phyloP scores from a whole-genome alignment of 2,329 filamentous ascomycete species.

The Tolypocladium pustulatum region DNA sequence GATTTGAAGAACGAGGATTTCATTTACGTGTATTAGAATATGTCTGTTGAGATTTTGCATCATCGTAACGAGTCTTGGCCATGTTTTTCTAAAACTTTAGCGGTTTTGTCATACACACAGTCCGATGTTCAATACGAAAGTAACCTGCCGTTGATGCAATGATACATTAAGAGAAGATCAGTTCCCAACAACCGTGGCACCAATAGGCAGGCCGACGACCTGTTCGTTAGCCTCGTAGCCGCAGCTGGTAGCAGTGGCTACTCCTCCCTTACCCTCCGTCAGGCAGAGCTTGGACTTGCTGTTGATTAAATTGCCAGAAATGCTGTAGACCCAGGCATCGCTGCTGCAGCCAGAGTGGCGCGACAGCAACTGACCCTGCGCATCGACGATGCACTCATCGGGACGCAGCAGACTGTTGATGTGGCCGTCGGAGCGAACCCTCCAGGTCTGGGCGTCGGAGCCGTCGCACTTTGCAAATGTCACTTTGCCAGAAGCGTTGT shows the following conservation, averaged over 20 bases:
- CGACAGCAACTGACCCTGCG: conserved; percentile 7
- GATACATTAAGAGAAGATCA: too few species aligned
- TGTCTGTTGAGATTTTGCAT: neutral
- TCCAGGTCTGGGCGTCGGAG: conserved; percentile 31
- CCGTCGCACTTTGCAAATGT: conserved; percentile 26
- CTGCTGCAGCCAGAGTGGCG: conserved; percentile 8
- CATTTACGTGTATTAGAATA: conserved; percentile 38
- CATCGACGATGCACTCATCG: conserved; percentile 20
- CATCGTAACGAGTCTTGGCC: too few species aligned
- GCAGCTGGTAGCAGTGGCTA: conserved; percentile 19
- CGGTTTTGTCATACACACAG: too few species aligned
- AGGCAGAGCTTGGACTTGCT: conserved; percentile 22
- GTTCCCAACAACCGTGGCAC: conserved; percentile 10
- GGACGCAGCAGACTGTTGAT: conserved; percentile 25
- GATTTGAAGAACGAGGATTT: conserved; percentile 55
- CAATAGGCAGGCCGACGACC: conserved; percentile 34
- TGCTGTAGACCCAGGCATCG: conserved; percentile 31
- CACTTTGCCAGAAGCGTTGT: conserved; percentile 13
- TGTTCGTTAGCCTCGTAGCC: conserved; percentile 28
- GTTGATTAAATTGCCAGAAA: conserved; percentile 32
- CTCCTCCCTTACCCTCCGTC: conserved; percentile 19
- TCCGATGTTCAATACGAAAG: too few species aligned
- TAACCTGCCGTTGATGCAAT: too few species aligned
- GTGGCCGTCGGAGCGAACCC: conserved; percentile 17
- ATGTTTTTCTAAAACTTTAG: too few species aligned